Conservation (phyloP, 345 rosid species). For the Raphanus raphanistrum region DNA sequence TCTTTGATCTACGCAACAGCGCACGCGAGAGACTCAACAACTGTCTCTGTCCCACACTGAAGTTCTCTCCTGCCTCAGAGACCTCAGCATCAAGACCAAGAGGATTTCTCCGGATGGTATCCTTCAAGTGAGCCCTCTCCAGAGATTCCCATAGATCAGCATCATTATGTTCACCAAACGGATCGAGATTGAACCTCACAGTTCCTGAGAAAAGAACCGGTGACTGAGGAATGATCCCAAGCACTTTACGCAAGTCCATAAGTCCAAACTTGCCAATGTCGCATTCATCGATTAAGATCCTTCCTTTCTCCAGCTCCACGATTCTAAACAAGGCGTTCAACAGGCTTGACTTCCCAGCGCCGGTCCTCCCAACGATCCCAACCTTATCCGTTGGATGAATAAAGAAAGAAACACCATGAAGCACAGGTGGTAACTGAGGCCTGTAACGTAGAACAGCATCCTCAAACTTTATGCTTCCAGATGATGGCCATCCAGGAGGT, state of each 20-base stretch:
- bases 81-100: conserved; percentile 52
- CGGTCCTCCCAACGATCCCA: conserved; percentile 90
- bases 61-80: conserved; percentile 86
- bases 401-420: conserved; percentile 79
- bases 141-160: conserved; percentile 61
- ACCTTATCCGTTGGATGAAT: conserved; percentile 85
- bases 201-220: conserved; percentile 88
- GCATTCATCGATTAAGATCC: conserved; percentile 70
- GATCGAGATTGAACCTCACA: conserved; percentile 79
- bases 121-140: conserved; percentile 39
- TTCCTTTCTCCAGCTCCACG: conserved; percentile 74
- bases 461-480: conserved; percentile 86
- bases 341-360: conserved; percentile 89
- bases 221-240: conserved; percentile 87
- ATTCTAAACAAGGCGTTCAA: conserved; percentile 84
- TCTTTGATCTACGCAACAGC: conserved; percentile 62
- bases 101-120: conserved; percentile 41
- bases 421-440: conserved; percentile 91
- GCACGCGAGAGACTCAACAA: conserved; percentile 82
- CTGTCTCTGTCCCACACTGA: conserved; percentile 95
- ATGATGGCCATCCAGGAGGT: conserved; percentile 98
- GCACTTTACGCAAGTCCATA: conserved; percentile 75
- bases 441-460: conserved; percentile 93
- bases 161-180: conserved; percentile 67
- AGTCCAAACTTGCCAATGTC: conserved; percentile 72